phyloP scores from a whole-genome alignment of 225 moss, liverwort and hornwort species.

The Rhytidiadelphus loreus region DNA sequence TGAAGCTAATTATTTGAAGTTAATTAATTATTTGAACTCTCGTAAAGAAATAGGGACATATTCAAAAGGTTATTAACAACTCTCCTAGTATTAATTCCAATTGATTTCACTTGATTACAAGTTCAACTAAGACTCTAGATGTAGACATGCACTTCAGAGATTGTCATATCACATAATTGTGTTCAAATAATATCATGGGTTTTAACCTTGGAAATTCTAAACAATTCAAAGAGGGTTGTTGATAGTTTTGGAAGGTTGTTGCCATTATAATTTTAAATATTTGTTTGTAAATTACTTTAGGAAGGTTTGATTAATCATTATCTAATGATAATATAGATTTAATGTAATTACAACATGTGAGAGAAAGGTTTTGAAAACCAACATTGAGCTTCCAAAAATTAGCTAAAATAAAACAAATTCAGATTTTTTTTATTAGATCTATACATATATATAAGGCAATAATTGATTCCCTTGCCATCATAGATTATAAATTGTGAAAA shows the following conservation, averaged over 20 bases:
- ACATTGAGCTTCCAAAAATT: neutral
- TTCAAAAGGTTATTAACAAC: neutral
- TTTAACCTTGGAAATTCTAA: neutral
- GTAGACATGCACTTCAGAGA: neutral
- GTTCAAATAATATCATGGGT: neutral
- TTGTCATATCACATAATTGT: no score
- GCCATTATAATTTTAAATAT: rapidly evolving
- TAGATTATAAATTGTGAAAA: neutral
- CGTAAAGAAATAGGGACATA: neutral
- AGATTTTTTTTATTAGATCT: neutral
- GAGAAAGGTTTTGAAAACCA: neutral
- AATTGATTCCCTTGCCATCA: neutral
- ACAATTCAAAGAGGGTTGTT: no score
- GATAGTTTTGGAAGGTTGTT: neutral
- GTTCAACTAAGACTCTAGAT: neutral
- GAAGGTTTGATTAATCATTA: neutral
- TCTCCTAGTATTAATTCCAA: neutral
- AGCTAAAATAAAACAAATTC: neutral
- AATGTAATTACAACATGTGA: neutral
- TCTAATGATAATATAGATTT: neutral
- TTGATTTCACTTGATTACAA: neutral
- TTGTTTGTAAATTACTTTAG: neutral
- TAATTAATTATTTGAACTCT: no score
- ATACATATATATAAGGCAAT: no score
- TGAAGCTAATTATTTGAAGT: no score